Base-by-base conservation (phyloP, 208 protist genomes). In the Porcisia hertigi region DNA sequence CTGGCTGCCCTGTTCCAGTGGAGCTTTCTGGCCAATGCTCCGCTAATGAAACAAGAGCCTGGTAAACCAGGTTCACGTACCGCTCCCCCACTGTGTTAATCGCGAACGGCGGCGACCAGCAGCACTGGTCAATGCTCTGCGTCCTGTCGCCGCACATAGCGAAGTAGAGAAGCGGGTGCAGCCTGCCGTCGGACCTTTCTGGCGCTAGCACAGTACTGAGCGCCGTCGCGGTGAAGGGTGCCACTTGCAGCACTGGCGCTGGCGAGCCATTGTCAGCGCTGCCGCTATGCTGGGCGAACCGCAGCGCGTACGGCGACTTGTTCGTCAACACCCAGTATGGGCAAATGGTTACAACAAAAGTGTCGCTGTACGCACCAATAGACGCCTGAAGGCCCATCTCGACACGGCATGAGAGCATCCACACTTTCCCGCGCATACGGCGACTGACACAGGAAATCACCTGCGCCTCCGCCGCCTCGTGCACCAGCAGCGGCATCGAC, bases 321-420 rank as follows among this genome's bases (percentile, higher is more conserved):
- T 95, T 95, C 47, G 90, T 67, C 45, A 95, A 12, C 43, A 95
- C 83, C 91, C 91, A 95, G 23, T 86, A 86, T 41, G 91, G 91
- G 25, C 79, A 82, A 41, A 95, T 80, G 60, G 83, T 86, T 14
- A 95, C 65, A 58, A 92, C 67, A 45, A 82, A 84, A 2, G 91
- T 92, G 34, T 84, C 75, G 63, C 81, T 83, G 25, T 83, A 83
- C 7, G 84, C 82, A 47, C 81, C 80, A 25, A 76, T 72, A 20
- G 78, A 41, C 23, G 78, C 69, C 18, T 70, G 73, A 30, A 64
- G 71, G 45, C 78, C 83, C 65, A 94, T 71, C 63, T 88, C 79
- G 8, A 95, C 88, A 2, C 79, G 83, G 70, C 88, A 95, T 14
- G 91, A 91, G 1, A 95, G 79, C 39, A 85, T 75, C 45, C 81